Conservation (phyloP, 805 yeast genomes). For the Candida nanaspora region DNA sequence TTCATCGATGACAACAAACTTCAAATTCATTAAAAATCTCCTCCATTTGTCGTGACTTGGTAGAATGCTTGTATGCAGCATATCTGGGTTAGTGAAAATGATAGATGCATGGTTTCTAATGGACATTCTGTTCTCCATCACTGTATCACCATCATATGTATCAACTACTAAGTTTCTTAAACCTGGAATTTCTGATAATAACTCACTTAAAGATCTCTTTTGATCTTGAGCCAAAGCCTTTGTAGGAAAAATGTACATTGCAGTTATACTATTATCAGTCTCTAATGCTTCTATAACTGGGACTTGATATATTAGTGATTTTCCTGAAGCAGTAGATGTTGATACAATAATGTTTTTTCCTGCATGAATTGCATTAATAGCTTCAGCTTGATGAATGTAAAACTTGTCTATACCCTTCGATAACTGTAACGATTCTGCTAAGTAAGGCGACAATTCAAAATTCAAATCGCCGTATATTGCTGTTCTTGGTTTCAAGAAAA, state of each 20-base stretch:
- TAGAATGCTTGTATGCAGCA: constrained; percentile 75
- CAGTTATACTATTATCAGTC: constrained; percentile 41
- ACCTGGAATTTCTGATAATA: constrained; percentile 43
- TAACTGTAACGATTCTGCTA: constrained; percentile 43
- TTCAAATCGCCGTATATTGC: constrained; percentile 39
- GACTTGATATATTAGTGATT: constrained; percentile 84
- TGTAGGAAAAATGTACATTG: constrained; percentile 90
- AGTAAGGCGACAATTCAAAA: constrained; percentile 42
- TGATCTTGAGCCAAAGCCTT: constrained; percentile 98
- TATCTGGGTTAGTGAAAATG: constrained; percentile 92
- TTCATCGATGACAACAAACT: constrained; percentile 75
- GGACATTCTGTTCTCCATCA: constrained; percentile 38
- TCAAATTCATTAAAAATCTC: constrained; percentile 54
- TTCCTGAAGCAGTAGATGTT: constrained; percentile 96
- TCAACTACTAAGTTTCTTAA: constrained; percentile 46
- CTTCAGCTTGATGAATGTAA: constrained; percentile 79
- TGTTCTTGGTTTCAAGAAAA: constrained; percentile 33
- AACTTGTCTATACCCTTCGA: constrained; percentile 43
- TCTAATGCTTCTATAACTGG: constrained; percentile 59
- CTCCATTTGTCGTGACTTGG: constrained; percentile 77
- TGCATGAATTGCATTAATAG: constrained; percentile 48
- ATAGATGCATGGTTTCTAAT: constrained; percentile 65
- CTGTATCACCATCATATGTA: constrained; percentile 94
- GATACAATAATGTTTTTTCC: constrained; percentile 74
- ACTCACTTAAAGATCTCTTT: constrained; percentile 62